These are phyloP conservation scores for Margaritispora aquatica DNA, from an alignment of 495 filamentous ascomycete genomes.

Conservation along the genomic window DNA sequence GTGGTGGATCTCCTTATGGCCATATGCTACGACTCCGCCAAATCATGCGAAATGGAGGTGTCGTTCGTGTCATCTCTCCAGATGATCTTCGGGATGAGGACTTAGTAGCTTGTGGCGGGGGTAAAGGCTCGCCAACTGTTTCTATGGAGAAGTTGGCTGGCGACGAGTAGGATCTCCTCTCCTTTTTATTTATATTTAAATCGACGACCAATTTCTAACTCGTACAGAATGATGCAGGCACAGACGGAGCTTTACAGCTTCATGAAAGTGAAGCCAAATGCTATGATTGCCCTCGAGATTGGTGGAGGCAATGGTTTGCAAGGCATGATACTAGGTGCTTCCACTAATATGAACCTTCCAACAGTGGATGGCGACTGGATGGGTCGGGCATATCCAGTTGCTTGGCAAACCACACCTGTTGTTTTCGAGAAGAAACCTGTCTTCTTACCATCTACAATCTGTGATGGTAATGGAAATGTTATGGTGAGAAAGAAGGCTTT, in stretches of 20 bases:
- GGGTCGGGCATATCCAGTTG: slow-evolving; percentile 49
- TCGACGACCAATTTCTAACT: no score
- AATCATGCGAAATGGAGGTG: slow-evolving; percentile 39
- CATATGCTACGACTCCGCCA: slow-evolving; percentile 36
- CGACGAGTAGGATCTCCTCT: slow-evolving; percentile 28
- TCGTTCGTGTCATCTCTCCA: slow-evolving; percentile 40
- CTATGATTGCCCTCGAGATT: slow-evolving; percentile 46
- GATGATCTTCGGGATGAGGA: slow-evolving; percentile 37
- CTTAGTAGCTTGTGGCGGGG: slow-evolving; percentile 38
- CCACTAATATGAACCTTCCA: slow-evolving; percentile 41
- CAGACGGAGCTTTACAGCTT: slow-evolving; percentile 41
- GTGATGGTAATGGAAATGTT: slow-evolving; percentile 46
- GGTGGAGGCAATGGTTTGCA: slow-evolving; percentile 50
- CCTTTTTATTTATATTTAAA: no score
- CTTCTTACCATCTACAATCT: slow-evolving; percentile 39
- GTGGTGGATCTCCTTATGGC: slow-evolving; percentile 46
- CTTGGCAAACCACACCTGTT: slow-evolving; percentile 50
- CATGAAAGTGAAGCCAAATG: slow-evolving; percentile 10
- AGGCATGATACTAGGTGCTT: slow-evolving; percentile 43
- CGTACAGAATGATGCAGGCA: slow-evolving; percentile 35
- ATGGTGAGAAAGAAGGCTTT: no score
- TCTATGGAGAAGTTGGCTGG: slow-evolving; percentile 43
- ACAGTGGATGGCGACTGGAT: slow-evolving; percentile 52
- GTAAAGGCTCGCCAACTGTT: slow-evolving; percentile 42
- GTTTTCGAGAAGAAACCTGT: slow-evolving; percentile 42